Conservation (phyloP, 768 basidiomycete genomes). For the Xerocomus spinulosus region DNA sequence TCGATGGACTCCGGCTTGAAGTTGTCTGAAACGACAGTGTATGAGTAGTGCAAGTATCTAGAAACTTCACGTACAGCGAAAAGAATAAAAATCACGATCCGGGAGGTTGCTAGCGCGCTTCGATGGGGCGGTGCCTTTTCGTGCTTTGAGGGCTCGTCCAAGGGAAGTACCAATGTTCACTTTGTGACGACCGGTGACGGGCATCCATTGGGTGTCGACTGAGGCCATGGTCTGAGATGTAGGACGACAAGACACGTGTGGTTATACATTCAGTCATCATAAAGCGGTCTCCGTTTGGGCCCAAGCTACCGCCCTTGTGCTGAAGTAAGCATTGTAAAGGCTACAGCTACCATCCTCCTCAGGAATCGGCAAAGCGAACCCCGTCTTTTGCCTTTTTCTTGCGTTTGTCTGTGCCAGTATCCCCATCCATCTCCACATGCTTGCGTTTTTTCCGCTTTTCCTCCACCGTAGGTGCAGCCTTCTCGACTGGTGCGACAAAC, state of each 20-base stretch:
- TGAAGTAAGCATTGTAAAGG: constrained; percentile 32
- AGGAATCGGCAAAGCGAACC: constrained; percentile 17
- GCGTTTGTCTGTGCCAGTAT: constrained; percentile 34
- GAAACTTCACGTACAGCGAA: constrained; percentile 54
- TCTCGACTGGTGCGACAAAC: constrained; percentile 85
- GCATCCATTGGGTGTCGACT: constrained; percentile 49
- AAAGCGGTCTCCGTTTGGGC: constrained; percentile 13
- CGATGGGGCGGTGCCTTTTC: constrained; percentile 48
- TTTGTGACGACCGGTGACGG: constrained; percentile 50
- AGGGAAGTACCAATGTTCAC: constrained; percentile 63
- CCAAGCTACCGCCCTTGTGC: constrained; percentile 11
- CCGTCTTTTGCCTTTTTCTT: constrained; percentile 35
- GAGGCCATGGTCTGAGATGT: constrained; percentile 40
- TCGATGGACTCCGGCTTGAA: constrained; percentile 75
- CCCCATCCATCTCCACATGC: constrained; percentile 40
- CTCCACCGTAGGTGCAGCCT: constrained; percentile 65
- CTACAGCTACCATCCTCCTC: too few relatives aligned
- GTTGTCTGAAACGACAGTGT: constrained; percentile 46
- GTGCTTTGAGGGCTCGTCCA: constrained; percentile 60
- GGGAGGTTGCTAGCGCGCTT: constrained; percentile 43
- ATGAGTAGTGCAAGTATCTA: background rate
- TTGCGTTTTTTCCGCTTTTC: constrained; percentile 63
- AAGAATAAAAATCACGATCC: constrained; percentile 70
- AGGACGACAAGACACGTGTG: constrained; percentile 19
- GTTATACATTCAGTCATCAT: constrained; percentile 12